Conservation (phyloP, 129 eudicot genomes). For the Helianthus tuberosus region DNA sequence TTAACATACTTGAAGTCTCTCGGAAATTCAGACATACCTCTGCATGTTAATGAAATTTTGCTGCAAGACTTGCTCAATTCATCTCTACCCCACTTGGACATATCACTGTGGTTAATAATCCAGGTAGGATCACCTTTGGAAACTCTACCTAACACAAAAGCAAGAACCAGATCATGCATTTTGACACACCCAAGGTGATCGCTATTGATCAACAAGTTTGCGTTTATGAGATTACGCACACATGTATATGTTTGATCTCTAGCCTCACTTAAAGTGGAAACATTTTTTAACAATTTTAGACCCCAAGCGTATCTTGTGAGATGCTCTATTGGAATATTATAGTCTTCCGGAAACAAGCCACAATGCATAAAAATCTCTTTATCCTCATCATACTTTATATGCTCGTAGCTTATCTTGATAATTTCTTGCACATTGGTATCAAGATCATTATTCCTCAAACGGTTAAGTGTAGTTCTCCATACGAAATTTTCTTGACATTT, state of each 20-base stretch:
- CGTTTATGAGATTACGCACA: neutral
- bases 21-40: conserved; percentile 15
- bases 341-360: neutral
- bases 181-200: neutral
- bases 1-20: neutral
- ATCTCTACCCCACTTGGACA: neutral
- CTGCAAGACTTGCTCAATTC: neutral
- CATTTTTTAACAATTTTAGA: neutral
- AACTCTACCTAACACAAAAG: conserved; percentile 2
- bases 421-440: neutral
- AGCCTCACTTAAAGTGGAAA: neutral
- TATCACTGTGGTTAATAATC: neutral
- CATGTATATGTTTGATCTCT: neutral
- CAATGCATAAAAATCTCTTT: conserved; percentile 10
- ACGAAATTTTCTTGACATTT: neutral
- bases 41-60: neutral
- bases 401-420: neutral
- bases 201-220: conserved; percentile 12
- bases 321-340: neutral
- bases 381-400: neutral
- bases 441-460: conserved; percentile 6
- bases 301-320: conserved; percentile 20
- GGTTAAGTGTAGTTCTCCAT: neutral
- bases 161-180: conserved; percentile 21
- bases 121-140: neutral